Percentiles rank a stretch among this genome's conserved stretches.
Evolutionary conservation across 2,329 filamentous ascomycete genomes (phyloP).

Genomic region (Drechslerella coelobrocha): DNA sequence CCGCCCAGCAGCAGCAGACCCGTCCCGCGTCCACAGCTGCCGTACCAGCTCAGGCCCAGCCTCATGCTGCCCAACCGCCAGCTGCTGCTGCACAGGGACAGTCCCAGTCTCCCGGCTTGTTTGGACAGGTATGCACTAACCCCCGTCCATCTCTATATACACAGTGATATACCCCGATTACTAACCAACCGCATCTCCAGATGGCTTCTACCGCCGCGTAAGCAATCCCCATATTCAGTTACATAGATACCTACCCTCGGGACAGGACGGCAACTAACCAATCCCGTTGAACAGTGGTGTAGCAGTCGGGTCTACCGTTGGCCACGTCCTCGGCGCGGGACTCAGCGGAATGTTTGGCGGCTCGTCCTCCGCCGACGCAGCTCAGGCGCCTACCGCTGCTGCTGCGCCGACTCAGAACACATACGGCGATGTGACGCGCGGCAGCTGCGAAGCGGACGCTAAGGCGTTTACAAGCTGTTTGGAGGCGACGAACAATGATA

Average conservation of each 20-base stretch:
- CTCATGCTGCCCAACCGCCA: constrained; percentile 61
- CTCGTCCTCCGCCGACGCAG: constrained; percentile 65
- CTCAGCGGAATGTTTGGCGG: constrained; percentile 72
- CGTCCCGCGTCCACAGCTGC: constrained; percentile 64
- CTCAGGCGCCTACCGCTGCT: constrained; percentile 62
- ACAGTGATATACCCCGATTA: constrained; percentile 24
- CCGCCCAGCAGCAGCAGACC: constrained; percentile 63
- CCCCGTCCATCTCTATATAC: not conserved
- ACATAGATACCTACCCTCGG: constrained; percentile 10
- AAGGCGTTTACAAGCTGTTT: constrained; percentile 92
- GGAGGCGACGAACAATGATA: constrained; percentile 90
- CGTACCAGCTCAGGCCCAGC: constrained; percentile 59
- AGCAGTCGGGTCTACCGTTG: constrained; percentile 91
- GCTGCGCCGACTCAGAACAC: constrained; percentile 63
- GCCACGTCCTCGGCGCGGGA: constrained; percentile 83
- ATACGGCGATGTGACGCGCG: constrained; percentile 63
- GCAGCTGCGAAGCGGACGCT: constrained; percentile 79
- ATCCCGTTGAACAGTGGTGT: constrained; percentile 74
- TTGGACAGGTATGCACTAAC: constrained; percentile 66
- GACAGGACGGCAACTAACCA: constrained; percentile 50
- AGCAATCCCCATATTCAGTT: constrained; percentile 57
- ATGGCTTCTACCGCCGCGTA: constrained; percentile 98
- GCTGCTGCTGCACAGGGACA: constrained; percentile 58
- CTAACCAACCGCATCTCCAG: constrained; percentile 59
- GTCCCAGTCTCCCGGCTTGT: constrained; percentile 76